Evolutionary conservation across 2,329 filamentous ascomycete species (phyloP), one percentile per base, ranked within the genome.

Genomic region (Ophiocordyceps australis): DNA sequence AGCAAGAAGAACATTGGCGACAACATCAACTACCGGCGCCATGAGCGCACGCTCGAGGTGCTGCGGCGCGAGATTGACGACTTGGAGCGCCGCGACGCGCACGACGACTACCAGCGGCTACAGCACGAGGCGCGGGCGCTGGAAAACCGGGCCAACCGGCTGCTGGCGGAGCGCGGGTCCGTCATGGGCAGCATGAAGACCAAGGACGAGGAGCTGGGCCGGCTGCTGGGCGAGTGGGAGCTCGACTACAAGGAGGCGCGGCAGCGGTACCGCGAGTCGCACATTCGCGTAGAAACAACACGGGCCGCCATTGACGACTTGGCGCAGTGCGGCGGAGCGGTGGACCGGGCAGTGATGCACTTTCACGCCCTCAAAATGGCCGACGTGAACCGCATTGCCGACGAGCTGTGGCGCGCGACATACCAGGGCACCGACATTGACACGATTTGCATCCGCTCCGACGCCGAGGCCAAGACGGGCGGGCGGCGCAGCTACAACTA

Each of bases 371-470:
- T 93, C 45, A 98, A 98, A 59, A 98, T 98, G 89, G 80, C 89
- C 38, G 85, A 98, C 48, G 86, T 98, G 48, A 98, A 98, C 51
- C 68, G 73, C 29, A 94, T 94, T 47, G 76, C 91, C 26, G 81
- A 79, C 35, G 89, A 98, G 48, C 65, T 98, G n/a, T 98, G 89
- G 89, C 80, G 81, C 51, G 78, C 74, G 43, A 94, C 89, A 2
- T 98, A 98, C 52, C 81, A 91, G 46, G 89, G 89, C 35, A 95
- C 86, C 1, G 89, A 98, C 43, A 85, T 98, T 28, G 89, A 98
- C 55, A 89, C 80, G 2, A 93, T 98, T 44, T 66, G 91, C 42
- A 95, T 98, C 52, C 77, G 79, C 21, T 93, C 85, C 12, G 86
- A 95, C 50, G 76, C 74, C 39, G 89, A 95, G 46, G 70, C 66